A percentile compares a stretch with the other conserved stretches of the same genome.
phyloP scores from a whole-genome alignment of 2,329 filamentous ascomycete species.

The Trichoderma sp. region DNA sequence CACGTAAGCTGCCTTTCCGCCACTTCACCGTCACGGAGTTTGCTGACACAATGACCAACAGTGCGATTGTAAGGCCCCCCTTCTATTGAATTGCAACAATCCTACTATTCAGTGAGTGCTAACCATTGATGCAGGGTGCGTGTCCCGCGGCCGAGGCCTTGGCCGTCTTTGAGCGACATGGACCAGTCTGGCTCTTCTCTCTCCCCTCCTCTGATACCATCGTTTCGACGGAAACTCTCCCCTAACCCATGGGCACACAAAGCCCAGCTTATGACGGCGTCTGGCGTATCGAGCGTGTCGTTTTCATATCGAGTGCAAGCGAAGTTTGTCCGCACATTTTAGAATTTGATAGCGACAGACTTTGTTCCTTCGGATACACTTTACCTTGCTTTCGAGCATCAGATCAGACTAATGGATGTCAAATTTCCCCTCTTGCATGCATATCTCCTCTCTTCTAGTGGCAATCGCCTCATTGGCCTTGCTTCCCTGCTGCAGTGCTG shows the following conservation, averaged over 20 bases:
- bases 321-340: not conserved
- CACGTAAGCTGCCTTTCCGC: slow-evolving; percentile 46
- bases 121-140: slow-evolving; percentile 40
- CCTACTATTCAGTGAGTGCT: not conserved
- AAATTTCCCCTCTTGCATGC: not conserved
- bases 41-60: slow-evolving; percentile 10
- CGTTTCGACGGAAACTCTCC: slow-evolving; percentile 6
- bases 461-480: not conserved
- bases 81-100: not conserved
- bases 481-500: not conserved
- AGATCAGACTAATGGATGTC: not conserved
- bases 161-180: slow-evolving; percentile 25
- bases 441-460: not conserved
- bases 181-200: not conserved
- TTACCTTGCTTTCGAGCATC: slow-evolving; percentile 8
- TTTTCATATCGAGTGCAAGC: slow-evolving; percentile 2
- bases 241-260: not conserved
- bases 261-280: slow-evolving; percentile 22
- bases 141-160: slow-evolving; percentile 38
- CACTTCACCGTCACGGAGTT: not conserved
- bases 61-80: slow-evolving; percentile 19
- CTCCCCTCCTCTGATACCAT: not conserved
- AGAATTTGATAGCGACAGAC: not conserved
- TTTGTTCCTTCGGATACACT: not conserved
- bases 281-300: slow-evolving; percentile 15